Evolutionary conservation across 768 basidiomycete species (phyloP).

Genomic region (Lanmaoa rubissima): DNA sequence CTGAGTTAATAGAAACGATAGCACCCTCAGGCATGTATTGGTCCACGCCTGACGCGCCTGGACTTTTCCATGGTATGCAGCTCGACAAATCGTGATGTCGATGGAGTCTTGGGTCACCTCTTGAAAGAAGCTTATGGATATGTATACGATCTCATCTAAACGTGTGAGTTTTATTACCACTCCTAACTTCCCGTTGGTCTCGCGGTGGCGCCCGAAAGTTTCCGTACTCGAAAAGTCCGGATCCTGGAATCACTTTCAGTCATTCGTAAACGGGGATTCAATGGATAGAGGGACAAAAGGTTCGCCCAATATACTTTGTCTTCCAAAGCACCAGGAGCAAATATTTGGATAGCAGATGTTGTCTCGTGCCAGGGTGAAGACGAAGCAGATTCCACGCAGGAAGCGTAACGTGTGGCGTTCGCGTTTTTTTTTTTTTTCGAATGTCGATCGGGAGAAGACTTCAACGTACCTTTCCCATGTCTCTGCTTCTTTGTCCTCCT

Average conservation of each 20-base stretch:
- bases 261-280: neutral
- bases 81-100: neutral
- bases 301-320: conserved; percentile 5
- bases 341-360: neutral
- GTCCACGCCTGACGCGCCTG: conserved; percentile 14
- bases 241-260: conserved; percentile 31
- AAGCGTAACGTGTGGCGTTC: neutral
- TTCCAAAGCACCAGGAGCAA: neutral
- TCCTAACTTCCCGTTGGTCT: conserved; percentile 61
- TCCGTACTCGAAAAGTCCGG: conserved; percentile 41
- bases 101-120: neutral
- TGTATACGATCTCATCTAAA: conserved; percentile 47
- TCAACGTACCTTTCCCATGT: conserved; percentile 39
- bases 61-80: neutral
- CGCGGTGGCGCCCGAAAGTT: conserved; percentile 66
- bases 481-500: conserved; percentile 53
- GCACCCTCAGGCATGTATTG: neutral
- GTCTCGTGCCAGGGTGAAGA: conserved; percentile 2
- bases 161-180: conserved; percentile 68
- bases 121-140: conserved; percentile 8
- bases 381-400: conserved; percentile 6
- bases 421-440: neutral
- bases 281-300: neutral
- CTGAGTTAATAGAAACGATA: conserved; percentile 13
- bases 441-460: neutral